Evolutionary conservation across 2,329 filamentous ascomycete genomes (phyloP).

Genomic region (Aspergillus sp.): DNA sequence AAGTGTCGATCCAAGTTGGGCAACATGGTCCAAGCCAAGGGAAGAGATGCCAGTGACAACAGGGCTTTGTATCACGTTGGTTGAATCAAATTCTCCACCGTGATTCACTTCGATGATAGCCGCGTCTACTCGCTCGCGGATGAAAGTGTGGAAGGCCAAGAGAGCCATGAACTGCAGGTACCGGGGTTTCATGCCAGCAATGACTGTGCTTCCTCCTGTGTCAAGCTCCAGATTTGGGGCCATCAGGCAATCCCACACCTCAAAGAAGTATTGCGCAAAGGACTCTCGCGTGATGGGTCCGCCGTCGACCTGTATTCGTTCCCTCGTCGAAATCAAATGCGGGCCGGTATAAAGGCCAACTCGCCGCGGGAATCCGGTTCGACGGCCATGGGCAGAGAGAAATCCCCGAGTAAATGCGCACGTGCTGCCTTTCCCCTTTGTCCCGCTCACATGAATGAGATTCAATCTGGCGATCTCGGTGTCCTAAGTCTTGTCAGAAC

Average conservation of each 20-base stretch:
- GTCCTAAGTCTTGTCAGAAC: too few species aligned
- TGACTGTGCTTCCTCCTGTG: too few species aligned
- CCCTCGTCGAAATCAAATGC: not conserved
- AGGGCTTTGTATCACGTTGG: too few species aligned
- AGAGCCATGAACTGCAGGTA: conserved; percentile 61
- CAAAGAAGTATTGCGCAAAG: not conserved
- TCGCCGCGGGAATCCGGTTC: not conserved
- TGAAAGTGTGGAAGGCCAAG: conserved; percentile 63
- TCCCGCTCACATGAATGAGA: conserved; percentile 69
- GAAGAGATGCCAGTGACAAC: too few species aligned
- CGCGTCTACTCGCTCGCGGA: conserved; percentile 61
- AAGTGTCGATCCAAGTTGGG: too few species aligned
- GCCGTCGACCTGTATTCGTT: not conserved
- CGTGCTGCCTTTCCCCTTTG: conserved; percentile 73
- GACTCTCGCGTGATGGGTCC: not conserved
- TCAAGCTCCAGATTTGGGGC: conserved; percentile 28
- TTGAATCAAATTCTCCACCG: too few species aligned
- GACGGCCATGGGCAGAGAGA: conserved; percentile 20
- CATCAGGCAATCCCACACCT: not conserved
- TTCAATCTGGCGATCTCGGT: conserved; percentile 47
- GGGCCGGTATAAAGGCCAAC: not conserved
- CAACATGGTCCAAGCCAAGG: too few species aligned
- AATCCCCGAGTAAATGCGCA: conserved; percentile 60
- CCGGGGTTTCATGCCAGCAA: conserved; percentile 32
- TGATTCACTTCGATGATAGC: conserved; percentile 61